Evolutionary conservation across 805 yeast genomes (phyloP).

Genomic region (Kuraishia molischiana): DNA sequence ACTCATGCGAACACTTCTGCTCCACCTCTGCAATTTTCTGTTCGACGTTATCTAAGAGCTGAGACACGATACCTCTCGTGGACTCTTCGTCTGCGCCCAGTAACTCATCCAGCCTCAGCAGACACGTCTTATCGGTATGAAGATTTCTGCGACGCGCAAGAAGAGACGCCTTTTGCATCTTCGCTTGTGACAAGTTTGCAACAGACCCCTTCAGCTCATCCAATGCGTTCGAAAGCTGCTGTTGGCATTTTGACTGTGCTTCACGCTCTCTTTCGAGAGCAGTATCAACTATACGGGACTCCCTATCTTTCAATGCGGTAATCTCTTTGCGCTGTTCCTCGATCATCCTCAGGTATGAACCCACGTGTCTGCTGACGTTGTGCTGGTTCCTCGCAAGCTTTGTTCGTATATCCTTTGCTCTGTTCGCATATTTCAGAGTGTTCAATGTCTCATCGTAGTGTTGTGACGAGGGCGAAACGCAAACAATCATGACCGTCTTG

Average conservation of each 20-base stretch:
- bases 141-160: conserved; percentile 21
- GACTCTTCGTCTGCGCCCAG: conserved; percentile 6
- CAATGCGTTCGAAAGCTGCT: conserved; percentile 20
- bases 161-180: conserved; percentile 1
- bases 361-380: conserved; percentile 72
- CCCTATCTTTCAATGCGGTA: conserved; percentile 52
- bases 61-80: neutral
- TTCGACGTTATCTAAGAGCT: neutral
- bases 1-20: conserved; percentile 31
- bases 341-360: conserved; percentile 75
- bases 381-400: conserved; percentile 66
- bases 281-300: conserved; percentile 28
- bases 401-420: conserved; percentile 87
- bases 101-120: conserved; percentile 13
- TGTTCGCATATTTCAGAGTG: conserved; percentile 81
- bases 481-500: conserved; percentile 92
- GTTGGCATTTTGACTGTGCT: conserved; percentile 24
- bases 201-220: conserved; percentile 2
- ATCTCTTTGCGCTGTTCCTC: conserved; percentile 73
- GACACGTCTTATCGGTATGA: conserved; percentile 30
- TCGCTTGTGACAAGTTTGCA: neutral
- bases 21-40: conserved; percentile 37
- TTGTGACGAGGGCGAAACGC: conserved; percentile 75
- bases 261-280: conserved; percentile 24
- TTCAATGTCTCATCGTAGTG: conserved; percentile 93